These are phyloP conservation scores for Patellifolia procumbens DNA, from an alignment of 179 eudicot species.

Conservation along the genomic window DNA sequence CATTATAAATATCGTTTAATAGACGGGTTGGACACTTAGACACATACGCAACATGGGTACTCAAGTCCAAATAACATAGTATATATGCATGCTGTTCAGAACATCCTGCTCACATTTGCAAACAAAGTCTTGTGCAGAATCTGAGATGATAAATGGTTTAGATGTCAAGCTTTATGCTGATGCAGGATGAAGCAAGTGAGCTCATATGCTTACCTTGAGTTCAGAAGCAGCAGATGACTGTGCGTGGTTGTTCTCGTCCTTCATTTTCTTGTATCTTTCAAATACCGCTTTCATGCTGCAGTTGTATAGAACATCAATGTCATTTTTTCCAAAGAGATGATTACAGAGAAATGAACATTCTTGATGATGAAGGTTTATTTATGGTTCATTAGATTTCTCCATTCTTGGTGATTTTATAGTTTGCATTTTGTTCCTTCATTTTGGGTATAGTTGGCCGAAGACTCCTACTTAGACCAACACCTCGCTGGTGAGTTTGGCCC, in stretches of 20 bases:
- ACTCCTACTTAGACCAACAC: too few relatives aligned
- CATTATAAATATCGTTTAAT: too few relatives aligned
- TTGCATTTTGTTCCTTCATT: too few relatives aligned
- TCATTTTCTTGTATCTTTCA: slow-evolving; percentile 36
- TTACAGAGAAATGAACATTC: neutral
- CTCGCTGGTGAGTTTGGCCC: too few relatives aligned
- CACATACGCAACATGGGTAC: too few relatives aligned
- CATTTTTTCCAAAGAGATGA: neutral
- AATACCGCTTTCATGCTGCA: slow-evolving; percentile 38
- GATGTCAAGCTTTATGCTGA: neutral
- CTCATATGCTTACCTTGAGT: slow-evolving; percentile 31
- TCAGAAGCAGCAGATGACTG: slow-evolving; percentile 38
- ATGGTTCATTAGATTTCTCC: neutral
- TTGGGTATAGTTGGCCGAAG: too few relatives aligned
- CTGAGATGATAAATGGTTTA: neutral
- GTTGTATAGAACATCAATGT: slow-evolving; percentile 21
- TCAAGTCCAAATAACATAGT: neutral
- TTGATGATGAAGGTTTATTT: neutral
- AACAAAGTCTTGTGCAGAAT: neutral
- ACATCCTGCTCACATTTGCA: neutral
- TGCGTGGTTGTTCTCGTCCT: slow-evolving; percentile 32
- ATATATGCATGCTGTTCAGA: neutral
- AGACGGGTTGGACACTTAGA: too few relatives aligned
- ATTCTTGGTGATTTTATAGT: too few relatives aligned
- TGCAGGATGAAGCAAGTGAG: slow-evolving; percentile 8